These are phyloP conservation scores for Colletotrichum orbiculare DNA, from an alignment of 2,329 filamentous ascomycete species.

Conservation along the genomic window DNA sequence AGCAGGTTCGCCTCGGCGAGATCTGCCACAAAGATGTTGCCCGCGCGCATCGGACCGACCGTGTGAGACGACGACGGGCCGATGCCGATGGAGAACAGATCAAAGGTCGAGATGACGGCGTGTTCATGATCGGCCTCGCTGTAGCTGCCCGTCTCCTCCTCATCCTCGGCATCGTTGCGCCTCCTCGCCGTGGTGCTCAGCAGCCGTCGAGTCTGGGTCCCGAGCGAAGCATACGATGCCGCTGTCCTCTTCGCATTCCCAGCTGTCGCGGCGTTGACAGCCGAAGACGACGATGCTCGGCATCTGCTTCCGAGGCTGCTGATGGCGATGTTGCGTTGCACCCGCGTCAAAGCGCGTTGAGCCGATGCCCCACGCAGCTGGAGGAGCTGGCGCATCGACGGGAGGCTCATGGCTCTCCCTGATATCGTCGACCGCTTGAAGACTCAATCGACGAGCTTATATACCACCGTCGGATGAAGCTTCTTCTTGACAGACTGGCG, in stretches of 20 bases:
- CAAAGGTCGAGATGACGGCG: constrained; percentile 63
- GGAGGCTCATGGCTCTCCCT: constrained; percentile 28
- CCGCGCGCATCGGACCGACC: constrained; percentile 63
- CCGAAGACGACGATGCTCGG: constrained; percentile 3
- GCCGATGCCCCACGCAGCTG: constrained; percentile 32
- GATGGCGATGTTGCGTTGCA: neutral
- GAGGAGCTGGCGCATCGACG: constrained; percentile 31
- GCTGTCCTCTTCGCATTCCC: neutral
- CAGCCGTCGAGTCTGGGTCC: neutral
- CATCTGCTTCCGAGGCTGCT: neutral
- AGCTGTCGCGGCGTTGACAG: constrained; percentile 3
- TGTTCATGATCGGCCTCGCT: constrained; percentile 62
- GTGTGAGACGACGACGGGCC: constrained; percentile 64
- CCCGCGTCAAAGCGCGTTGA: constrained; percentile 35
- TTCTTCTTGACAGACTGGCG: neutral
- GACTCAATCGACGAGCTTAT: neutral
- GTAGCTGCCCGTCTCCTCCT: constrained; percentile 53
- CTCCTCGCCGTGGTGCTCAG: constrained; percentile 26
- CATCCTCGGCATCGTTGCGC: constrained; percentile 41
- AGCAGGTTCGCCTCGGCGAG: constrained; percentile 57
- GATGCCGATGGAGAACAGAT: constrained; percentile 63
- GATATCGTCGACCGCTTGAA: neutral
- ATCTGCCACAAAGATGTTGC: constrained; percentile 62
- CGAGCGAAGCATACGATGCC: neutral
- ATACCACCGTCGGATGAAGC: neutral